Conservation (phyloP, 345 rosid species). For the Hibiscus syriacus region DNA sequence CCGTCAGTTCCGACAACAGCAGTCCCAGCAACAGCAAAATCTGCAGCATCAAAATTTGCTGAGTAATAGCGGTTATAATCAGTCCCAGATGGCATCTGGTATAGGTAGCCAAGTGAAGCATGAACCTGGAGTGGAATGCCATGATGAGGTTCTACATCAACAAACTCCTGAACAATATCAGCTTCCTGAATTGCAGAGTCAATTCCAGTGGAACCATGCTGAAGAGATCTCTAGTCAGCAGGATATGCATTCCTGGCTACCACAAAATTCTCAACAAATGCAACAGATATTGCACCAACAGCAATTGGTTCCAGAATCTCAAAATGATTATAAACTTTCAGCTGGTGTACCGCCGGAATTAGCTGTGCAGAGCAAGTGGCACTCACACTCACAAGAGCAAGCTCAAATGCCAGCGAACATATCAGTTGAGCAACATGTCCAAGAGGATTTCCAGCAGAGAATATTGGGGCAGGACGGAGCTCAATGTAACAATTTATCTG, state of each 20-base stretch:
- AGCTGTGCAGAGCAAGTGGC: slow-evolving; percentile 53
- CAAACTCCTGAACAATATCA: slow-evolving; percentile 54
- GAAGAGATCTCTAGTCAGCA: slow-evolving; percentile 46
- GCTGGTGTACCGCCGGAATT: slow-evolving; percentile 48
- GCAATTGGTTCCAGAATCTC: slow-evolving; percentile 46
- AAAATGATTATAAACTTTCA: slow-evolving; percentile 37
- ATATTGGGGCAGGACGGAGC: slow-evolving; percentile 72
- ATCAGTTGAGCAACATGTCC: slow-evolving; percentile 57
- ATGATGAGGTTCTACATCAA: slow-evolving; percentile 37
- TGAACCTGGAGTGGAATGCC: slow-evolving; percentile 59
- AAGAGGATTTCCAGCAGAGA: slow-evolving; percentile 70
- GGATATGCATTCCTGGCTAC: slow-evolving; percentile 33
- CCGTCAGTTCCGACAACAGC: slow-evolving; percentile 53
- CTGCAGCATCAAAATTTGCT: slow-evolving; percentile 46
- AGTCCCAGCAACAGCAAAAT: slow-evolving; percentile 48
- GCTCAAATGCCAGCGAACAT: slow-evolving; percentile 37
- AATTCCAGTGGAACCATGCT: slow-evolving; percentile 52
- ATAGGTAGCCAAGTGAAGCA: slow-evolving; percentile 43
- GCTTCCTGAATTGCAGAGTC: slow-evolving; percentile 58
- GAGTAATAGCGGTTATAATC: slow-evolving; percentile 38
- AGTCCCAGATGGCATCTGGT: slow-evolving; percentile 50
- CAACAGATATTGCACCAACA: slow-evolving; percentile 52
- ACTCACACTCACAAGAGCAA: slow-evolving; percentile 48
- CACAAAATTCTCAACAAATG: slow-evolving; percentile 54
- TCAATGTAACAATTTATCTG: slow-evolving; percentile 54